phyloP scores from a whole-genome alignment of 108 stramenopile genomes.

The Discostella pseudostelligera region DNA sequence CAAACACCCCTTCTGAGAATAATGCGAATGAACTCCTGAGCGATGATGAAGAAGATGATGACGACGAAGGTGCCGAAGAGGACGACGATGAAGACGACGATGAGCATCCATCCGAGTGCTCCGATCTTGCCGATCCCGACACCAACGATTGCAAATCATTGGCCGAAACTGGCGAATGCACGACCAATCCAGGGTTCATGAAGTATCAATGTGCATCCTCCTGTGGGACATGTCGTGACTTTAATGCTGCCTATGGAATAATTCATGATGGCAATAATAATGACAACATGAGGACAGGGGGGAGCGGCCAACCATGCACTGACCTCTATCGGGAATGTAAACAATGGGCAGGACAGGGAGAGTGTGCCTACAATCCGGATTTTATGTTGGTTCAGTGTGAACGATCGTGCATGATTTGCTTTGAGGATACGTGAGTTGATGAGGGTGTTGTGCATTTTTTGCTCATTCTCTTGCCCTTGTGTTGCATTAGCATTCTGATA shows the following conservation, averaged over 20 bases:
- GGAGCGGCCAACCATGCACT: conserved; percentile 3
- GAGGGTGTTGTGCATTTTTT: background rate
- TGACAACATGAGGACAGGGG: background rate
- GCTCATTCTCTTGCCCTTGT: background rate
- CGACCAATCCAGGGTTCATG: conserved; percentile 48
- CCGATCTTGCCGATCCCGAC: conserved; percentile 20
- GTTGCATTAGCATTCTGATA: background rate
- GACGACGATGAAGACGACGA: conserved; percentile 8
- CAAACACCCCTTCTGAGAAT: background rate
- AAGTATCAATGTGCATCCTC: conserved; percentile 23
- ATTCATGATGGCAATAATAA: background rate
- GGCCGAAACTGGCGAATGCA: conserved; percentile 43
- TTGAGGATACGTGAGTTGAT: conserved; percentile 34
- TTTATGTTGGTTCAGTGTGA: conserved; percentile 44
- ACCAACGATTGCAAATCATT: conserved; percentile 27
- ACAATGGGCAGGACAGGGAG: conserved; percentile 30
- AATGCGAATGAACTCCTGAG: too few relatives aligned
- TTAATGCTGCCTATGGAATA: background rate
- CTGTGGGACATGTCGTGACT: conserved; percentile 6
- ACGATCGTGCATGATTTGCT: conserved; percentile 37
- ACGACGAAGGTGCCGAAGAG: background rate
- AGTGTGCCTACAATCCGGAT: conserved; percentile 35
- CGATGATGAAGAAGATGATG: too few relatives aligned
- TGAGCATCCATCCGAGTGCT: background rate
- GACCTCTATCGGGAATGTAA: conserved; percentile 23